phyloP scores from a whole-genome alignment of 2,329 filamentous ascomycete species.

The Annulohypoxylon truncatum region DNA sequence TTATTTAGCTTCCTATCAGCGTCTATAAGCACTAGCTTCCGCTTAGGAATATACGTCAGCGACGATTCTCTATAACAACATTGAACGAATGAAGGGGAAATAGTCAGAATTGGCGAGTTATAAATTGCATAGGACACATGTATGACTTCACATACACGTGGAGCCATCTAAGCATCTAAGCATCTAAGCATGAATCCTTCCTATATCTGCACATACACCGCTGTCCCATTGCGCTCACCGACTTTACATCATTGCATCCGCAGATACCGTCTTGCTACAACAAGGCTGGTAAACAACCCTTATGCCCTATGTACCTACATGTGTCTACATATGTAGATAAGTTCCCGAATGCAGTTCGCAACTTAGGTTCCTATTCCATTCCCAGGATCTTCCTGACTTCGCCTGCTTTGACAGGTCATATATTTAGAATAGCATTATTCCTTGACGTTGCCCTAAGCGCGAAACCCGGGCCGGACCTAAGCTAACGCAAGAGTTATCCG shows the following conservation, averaged over 20 bases:
- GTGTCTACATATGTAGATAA: conserved; percentile 5
- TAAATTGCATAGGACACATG: conserved; percentile 9
- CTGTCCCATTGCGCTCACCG: conserved; percentile 35
- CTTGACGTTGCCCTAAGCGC: conserved; percentile 29
- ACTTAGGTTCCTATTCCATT: conserved; percentile 21
- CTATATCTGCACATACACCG: conserved; percentile 24
- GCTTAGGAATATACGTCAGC: not conserved
- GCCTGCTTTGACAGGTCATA: conserved; percentile 34
- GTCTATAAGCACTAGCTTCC: not conserved
- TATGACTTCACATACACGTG: conserved; percentile 41
- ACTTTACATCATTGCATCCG: conserved; percentile 34
- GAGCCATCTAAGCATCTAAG: conserved; percentile 27
- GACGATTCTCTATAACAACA: not conserved
- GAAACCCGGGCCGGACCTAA: conserved; percentile 16
- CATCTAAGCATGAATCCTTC: conserved; percentile 18
- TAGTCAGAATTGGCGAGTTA: conserved; percentile 14
- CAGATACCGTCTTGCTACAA: no score
- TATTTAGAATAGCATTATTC: conserved; percentile 34
- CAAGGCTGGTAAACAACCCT: not conserved
- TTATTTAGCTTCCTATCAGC: no score
- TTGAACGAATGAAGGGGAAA: not conserved
- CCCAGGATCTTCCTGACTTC: conserved; percentile 35
- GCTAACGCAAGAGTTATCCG: conserved; percentile 32
- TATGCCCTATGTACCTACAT: not conserved
- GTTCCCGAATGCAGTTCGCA: not conserved